phyloP scores from a whole-genome alignment of 2,329 filamentous ascomycete species.

The Proliferodiscus dingleyae region DNA sequence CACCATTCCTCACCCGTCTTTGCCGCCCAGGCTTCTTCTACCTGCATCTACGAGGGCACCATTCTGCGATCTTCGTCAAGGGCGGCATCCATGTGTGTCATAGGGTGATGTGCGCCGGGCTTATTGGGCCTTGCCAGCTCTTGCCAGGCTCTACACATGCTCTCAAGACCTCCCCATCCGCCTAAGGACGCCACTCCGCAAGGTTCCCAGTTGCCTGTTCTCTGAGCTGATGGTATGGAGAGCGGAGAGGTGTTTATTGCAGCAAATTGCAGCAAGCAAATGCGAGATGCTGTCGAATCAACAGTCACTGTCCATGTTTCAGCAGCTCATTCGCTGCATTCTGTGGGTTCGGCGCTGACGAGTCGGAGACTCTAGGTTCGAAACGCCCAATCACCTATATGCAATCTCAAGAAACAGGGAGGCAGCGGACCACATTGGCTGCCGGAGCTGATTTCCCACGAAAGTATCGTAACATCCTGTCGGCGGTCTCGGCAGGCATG shows the following conservation, averaged over 20 bases:
- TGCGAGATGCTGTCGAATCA: not conserved
- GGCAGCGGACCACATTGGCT: not conserved
- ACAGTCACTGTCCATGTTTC: not conserved
- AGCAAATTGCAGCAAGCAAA: not conserved
- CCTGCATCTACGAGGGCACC: not conserved
- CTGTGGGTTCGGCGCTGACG: not conserved
- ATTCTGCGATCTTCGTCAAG: not conserved
- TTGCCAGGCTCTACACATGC: not conserved
- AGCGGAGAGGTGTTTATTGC: not conserved
- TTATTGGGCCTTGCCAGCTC: not conserved
- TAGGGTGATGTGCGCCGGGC: not conserved
- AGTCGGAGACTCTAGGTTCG: not conserved
- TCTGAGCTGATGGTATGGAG: not conserved
- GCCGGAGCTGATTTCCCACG: not conserved
- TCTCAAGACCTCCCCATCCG: not conserved
- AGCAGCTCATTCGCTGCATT: not conserved
- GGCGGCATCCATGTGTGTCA: not conserved
- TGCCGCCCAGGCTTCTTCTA: not conserved
- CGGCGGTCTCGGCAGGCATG: no score
- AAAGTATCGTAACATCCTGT: not conserved
- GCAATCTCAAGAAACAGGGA: not conserved
- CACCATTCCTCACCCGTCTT: not conserved
- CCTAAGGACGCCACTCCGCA: no score
- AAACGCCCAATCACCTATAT: slow-evolving; percentile 3
- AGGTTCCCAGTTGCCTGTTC: not conserved